phyloP scores from a whole-genome alignment of 768 basidiomycete species.

The Harrya chromipes region DNA sequence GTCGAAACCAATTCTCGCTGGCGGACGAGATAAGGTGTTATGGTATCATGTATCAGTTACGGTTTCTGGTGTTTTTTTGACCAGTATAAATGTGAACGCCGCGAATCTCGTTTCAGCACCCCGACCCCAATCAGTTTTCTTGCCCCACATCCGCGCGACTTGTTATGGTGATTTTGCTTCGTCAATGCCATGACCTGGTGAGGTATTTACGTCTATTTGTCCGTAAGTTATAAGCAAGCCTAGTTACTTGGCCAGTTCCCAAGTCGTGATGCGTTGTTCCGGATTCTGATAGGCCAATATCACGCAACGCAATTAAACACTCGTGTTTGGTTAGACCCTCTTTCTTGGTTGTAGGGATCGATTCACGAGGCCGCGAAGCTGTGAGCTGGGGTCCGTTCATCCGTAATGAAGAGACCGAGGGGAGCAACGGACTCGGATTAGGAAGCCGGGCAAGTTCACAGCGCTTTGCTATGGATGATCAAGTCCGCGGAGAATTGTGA shows the following conservation, averaged over 20 bases:
- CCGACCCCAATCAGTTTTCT: background rate
- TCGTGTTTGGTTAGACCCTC: background rate
- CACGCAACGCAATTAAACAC: background rate
- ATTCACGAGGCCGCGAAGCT: slow-evolving; percentile 14
- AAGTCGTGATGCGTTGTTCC: slow-evolving; percentile 1
- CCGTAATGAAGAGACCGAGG: slow-evolving; percentile 22
- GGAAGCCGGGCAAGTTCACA: slow-evolving; percentile 15
- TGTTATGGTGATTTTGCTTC: background rate
- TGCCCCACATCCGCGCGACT: slow-evolving; percentile 2
- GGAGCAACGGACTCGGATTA: slow-evolving; percentile 6
- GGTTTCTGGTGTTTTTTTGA: background rate
- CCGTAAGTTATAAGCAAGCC: background rate
- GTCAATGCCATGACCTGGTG: background rate
- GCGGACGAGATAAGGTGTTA: background rate
- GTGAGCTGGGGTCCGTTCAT: slow-evolving; percentile 9
- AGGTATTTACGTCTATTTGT: background rate
- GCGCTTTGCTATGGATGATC: slow-evolving; percentile 5
- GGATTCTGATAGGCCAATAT: slow-evolving; percentile 1
- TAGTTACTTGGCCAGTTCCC: background rate
- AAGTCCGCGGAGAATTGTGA: slow-evolving; percentile 28
- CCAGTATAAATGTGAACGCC: background rate
- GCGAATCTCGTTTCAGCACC: background rate
- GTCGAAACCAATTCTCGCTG: background rate
- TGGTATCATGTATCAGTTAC: background rate
- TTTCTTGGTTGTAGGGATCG: slow-evolving; percentile 8